Base-by-base conservation (phyloP, 257 asterid genomes). In the Catharanthus roseus region DNA sequence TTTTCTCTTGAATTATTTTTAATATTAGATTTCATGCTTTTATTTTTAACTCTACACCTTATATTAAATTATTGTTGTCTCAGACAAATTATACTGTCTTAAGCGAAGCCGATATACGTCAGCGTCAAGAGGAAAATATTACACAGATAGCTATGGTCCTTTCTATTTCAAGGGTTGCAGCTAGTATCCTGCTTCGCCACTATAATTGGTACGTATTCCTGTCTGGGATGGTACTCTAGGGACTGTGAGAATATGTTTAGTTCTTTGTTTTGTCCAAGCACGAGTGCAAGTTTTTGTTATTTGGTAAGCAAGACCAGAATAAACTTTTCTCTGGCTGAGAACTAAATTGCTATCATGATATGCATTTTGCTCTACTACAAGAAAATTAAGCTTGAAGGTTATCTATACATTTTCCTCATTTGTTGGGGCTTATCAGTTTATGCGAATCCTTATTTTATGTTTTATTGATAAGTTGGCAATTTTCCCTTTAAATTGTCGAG, bases 181-280 rank as follows among this genome's bases (percentile, higher is more conserved):
- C 98, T 70, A 86, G 95, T 73, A 87, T 93, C 80, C 79, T 93
- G 77, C 97, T 93, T 56, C 97, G 93, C 56, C 96, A 85, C 80
- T 90, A 90, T 81, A 89, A 87, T 79, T 92, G 98, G 98, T 92
- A 86, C 77, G 58, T 79, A 60, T 29, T 72, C 66, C 36, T 36
- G 31, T 21, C 4, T 31, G 63, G 49, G 72, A 36, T 33, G 34
- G 54, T 61, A 10, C 12, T 11, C 29, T 65, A 50, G 29, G 64
- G 24, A 44, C 13, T 18, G 19, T 56, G 21, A 41, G 58, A 41
- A 24, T 65, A 67, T 34, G 33, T 44, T 57, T 45, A 28, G 60
- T 54, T 70, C 29, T 39, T 6, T 2, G 38, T 62, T 69, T 34
- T 74, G 60, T 54, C 11, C n/a, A 1, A 61, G 57, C 26, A 50